phyloP scores from a whole-genome alignment of 2,329 filamentous ascomycete genomes.

The Paramyrothecium sp. region DNA sequence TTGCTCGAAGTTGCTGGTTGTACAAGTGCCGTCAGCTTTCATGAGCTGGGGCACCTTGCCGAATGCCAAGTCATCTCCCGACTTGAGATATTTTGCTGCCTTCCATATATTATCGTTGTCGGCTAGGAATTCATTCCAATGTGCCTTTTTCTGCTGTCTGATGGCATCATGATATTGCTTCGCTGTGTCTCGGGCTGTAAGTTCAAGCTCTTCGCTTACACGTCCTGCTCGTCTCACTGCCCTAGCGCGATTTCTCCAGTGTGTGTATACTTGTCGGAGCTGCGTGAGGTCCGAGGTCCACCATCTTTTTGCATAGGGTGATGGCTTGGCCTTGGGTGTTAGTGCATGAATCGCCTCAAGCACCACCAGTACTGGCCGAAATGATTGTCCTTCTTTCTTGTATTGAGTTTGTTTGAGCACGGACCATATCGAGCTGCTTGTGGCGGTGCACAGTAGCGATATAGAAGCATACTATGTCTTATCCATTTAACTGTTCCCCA shows the following conservation, averaged over 20 bases:
- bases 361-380: constrained; percentile 7
- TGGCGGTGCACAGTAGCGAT: too few species aligned
- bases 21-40: constrained; percentile 11
- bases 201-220: neutral
- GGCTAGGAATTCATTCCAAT: neutral
- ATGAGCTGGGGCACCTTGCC: constrained; percentile 2
- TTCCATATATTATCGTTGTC: constrained; percentile 15
- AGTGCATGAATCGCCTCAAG: constrained; percentile 9
- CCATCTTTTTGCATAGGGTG: constrained; percentile 9
- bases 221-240: neutral
- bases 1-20: constrained; percentile 11
- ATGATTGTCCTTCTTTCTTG: too few species aligned
- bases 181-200: neutral
- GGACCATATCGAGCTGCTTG: too few species aligned
- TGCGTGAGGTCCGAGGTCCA: constrained; percentile 7
- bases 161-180: constrained; percentile 1
- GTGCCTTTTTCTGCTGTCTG: neutral
- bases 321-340: constrained; percentile 7
- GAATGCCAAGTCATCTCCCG: constrained; percentile 11
- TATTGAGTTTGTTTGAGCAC: too few species aligned
- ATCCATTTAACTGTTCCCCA: too few species aligned
- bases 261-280: constrained; percentile 1
- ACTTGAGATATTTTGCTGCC: constrained; percentile 18
- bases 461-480: too few species aligned
- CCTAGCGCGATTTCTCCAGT: neutral